phyloP scores from a whole-genome alignment of 257 asterid species.

The Jacaranda mimosifolia region DNA sequence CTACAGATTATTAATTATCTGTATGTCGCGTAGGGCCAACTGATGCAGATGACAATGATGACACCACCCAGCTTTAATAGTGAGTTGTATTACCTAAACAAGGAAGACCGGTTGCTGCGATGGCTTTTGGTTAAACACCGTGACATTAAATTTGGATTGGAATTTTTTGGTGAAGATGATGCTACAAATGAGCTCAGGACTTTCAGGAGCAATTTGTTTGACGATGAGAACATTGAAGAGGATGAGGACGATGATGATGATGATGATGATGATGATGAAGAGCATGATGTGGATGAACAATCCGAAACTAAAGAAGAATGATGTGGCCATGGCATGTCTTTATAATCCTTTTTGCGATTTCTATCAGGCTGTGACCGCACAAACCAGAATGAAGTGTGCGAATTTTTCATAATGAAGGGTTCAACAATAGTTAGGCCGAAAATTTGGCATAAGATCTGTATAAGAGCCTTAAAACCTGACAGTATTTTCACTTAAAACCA shows the following conservation, averaged over 20 bases:
- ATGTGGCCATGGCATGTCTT: background rate
- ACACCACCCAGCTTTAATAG: slow-evolving; percentile 78
- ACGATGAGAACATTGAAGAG: slow-evolving; percentile 33
- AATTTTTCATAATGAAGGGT: background rate
- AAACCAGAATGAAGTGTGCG: slow-evolving; percentile 17
- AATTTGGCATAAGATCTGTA: background rate
- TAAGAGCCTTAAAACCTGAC: background rate
- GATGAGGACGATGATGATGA: slow-evolving; percentile 47
- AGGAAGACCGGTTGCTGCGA: slow-evolving; percentile 82
- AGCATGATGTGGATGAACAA: slow-evolving; percentile 24
- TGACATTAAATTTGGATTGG: slow-evolving; percentile 49
- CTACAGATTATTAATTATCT: background rate
- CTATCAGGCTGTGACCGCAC: background rate
- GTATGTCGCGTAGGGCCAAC: slow-evolving; percentile 53
- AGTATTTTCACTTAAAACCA: background rate
- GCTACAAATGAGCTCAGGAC: slow-evolving; percentile 40
- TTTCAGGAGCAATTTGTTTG: slow-evolving; percentile 29
- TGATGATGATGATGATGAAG: slow-evolving; percentile 21
- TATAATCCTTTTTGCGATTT: background rate
- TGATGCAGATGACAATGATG: slow-evolving; percentile 89
- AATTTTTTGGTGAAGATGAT: slow-evolving; percentile 39
- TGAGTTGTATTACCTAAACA: slow-evolving; percentile 80
- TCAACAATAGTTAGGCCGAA: background rate
- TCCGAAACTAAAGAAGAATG: slow-evolving; percentile 33
- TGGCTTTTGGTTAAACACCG: slow-evolving; percentile 86